These are phyloP conservation scores for Rhypophila decipiens DNA, from an alignment of 495 filamentous ascomycete species.

Conservation along the genomic window DNA sequence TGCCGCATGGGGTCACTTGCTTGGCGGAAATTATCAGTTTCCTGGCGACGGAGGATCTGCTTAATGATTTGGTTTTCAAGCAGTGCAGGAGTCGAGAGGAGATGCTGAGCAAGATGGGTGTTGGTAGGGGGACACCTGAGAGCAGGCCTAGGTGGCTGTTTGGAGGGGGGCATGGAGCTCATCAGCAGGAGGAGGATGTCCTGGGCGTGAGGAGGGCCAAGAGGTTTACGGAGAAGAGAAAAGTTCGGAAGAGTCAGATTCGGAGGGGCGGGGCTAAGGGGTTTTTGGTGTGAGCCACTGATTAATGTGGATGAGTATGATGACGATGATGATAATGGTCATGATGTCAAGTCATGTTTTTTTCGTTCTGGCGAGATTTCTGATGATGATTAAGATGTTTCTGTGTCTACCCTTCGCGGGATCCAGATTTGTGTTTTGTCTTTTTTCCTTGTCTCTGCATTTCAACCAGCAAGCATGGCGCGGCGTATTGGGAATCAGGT, in stretches of 20 bases:
- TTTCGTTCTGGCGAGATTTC: no score
- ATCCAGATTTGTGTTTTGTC: not conserved
- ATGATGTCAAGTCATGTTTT: no score
- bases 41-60: constrained; percentile 60
- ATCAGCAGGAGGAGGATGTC: constrained; percentile 11
- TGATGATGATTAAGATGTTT: not conserved
- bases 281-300: not conserved
- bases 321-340: not conserved
- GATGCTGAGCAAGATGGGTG: constrained; percentile 27
- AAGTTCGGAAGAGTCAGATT: constrained; percentile 30
- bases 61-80: constrained; percentile 60
- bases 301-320: not conserved
- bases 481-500: no score
- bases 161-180: constrained; percentile 11
- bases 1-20: constrained; percentile 64
- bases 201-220: constrained; percentile 32
- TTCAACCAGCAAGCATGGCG: no score
- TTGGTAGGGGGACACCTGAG: constrained; percentile 22
- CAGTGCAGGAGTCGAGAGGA: constrained; percentile 19
- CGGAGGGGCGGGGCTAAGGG: not conserved
- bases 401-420: not conserved
- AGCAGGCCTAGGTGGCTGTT: constrained; percentile 33
- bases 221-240: constrained; percentile 34
- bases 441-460: not conserved
- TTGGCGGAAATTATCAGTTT: constrained; percentile 74